Conservation (phyloP, 768 basidiomycete species). For the Tylopilus plumbeoviolaceoides region DNA sequence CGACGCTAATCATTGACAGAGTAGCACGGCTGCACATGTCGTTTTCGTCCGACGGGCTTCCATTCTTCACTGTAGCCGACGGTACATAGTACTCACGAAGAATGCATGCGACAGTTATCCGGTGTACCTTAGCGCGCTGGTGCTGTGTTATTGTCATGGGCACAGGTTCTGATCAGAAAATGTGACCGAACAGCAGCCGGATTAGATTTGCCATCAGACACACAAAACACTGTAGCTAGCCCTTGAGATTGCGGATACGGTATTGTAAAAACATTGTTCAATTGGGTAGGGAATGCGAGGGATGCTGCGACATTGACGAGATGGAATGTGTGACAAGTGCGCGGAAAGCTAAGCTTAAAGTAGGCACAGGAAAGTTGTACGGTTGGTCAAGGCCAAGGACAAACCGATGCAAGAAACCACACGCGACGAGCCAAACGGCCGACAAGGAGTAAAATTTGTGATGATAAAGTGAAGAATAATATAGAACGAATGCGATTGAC, state of each 20-base stretch:
- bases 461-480: slow-evolving; percentile 84
- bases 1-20: too few species aligned
- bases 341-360: slow-evolving; percentile 28
- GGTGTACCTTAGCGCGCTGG: neutral
- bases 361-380: slow-evolving; percentile 30
- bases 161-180: slow-evolving; percentile 16
- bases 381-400: slow-evolving; percentile 22
- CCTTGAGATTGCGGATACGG: slow-evolving; percentile 29
- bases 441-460: slow-evolving; percentile 29
- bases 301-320: slow-evolving; percentile 47
- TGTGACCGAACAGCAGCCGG: slow-evolving; percentile 4
- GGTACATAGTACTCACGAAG: neutral
- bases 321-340: slow-evolving; percentile 28
- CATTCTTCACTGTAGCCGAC: neutral
- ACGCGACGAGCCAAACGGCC: slow-evolving; percentile 34
- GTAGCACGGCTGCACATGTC: too few species aligned
- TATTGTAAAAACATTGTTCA: slow-evolving; percentile 39
- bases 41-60: neutral
- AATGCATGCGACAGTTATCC: neutral
- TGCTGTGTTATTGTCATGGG: slow-evolving; percentile 16
- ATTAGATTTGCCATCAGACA: slow-evolving; percentile 7
- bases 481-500: slow-evolving; percentile 56
- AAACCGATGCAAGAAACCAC: slow-evolving; percentile 32
- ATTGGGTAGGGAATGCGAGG: slow-evolving; percentile 35
- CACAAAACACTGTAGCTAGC: slow-evolving; percentile 27